Evolutionary conservation across 2,329 filamentous ascomycete genomes (phyloP), one percentile per base, ranked within the genome.

Genomic region (Cercospora sp.): DNA sequence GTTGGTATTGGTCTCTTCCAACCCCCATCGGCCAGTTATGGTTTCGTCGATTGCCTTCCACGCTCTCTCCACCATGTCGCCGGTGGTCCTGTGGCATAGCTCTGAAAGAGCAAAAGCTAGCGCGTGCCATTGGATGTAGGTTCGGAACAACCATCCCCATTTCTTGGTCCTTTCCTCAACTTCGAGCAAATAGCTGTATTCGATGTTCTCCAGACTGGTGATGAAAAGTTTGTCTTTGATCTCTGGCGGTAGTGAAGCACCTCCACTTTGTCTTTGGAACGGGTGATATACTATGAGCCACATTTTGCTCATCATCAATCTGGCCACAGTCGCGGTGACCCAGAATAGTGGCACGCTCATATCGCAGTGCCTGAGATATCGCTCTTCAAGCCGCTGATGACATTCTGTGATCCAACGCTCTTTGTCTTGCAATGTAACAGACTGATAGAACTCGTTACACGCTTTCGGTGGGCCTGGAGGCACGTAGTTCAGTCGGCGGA

Each of bases 221-320:
- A 89, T 80, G 76, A 93, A 91, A 1, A 94, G 82, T 66, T 88
- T 88, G 69, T 92, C 87, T 66, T 88, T 87, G 8, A 87, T 87
- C 59, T 89, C 88, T 60, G 86, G 83, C 0, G 87, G 85, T 7
- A 91, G 81, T 28, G 83, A 83, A 8, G 82, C 79, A n/a, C 83
- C 84, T 9, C 84, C 83, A 28, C 87, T 85, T 36, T 85, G 84
- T 62, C 88, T 86, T 33, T 91, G 87, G 74, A 90, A 85, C 0
- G 91, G 91, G 72, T 94, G 89, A 74, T 94, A 91, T 2, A 92
- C 85, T 68, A 93, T 85, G 39, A 95, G 83, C 81, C 89, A 92
- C 82, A 93, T 88, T 79, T 93, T 94, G 63, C 89, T 89, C 80
- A 93, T 87, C 69, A 94, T 88, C 33, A 94, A 83, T 9, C 90